Evolutionary conservation across 495 filamentous ascomycete species (phyloP), one percentile per base, ranked within the genome.

Genomic region (Darksidea phi): DNA sequence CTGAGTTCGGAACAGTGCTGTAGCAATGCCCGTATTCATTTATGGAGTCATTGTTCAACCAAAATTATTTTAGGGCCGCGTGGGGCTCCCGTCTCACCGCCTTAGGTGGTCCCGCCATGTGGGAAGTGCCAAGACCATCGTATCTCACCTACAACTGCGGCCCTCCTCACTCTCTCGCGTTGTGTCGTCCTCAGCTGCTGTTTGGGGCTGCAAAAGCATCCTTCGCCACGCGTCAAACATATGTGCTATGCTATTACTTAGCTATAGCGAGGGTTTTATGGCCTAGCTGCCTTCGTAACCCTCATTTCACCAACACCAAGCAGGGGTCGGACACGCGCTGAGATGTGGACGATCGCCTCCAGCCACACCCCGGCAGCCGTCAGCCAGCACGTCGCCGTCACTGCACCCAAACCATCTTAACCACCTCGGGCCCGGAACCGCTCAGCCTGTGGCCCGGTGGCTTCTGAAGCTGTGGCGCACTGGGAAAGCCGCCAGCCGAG

Each of bases 271-370:
- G 21, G 2, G 23, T 32, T 17, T 32, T 50, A 50, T n/a, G 48
- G 48, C 48, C 24, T 21, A 21, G 11, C n/a, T 13, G 46, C 13
- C 21, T 24, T n/a, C 23, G 8, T 10, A 11, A 17, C 21, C 48
- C 36, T 37, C 32, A n/a, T 53, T 20, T 38, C 12, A 53, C 13
- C 49, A n/a, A 53, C 49, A 17, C 15, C 49, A 53, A 53, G 28
- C 49, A 21, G 15, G 49, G 49, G 26, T 11, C 49, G 11, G 26
- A n/a, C 46, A 18, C 17, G 46, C 6, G n/a, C 26, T 17, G 49
- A 21, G 17, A 37, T 17, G 49, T 15, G 21, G 48, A 17, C 41
- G 5, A 43, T 43, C 41, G 13, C 41, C 41, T 38, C 18, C 41
- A 43, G 41, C 41, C 41, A 43, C 41, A 43, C 5, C 41, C 5